Evolutionary conservation across 2,329 filamentous ascomycete species (phyloP), one percentile per base, ranked within the genome.

Genomic region (Leptosphaerulina australis): DNA sequence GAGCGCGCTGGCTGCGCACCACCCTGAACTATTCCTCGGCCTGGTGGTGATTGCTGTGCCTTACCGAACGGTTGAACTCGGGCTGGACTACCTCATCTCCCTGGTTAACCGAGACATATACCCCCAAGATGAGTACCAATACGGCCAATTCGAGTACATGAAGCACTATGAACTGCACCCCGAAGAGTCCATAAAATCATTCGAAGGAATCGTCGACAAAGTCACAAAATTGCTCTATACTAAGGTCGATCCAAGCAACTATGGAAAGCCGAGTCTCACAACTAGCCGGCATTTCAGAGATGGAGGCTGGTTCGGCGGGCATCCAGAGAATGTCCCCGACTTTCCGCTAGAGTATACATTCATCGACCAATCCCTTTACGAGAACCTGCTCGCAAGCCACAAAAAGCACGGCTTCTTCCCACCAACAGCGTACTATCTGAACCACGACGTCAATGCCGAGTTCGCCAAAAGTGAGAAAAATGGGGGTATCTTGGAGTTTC

Each of bases 101-200:
- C 46, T 67, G 2, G 60, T 77, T 5, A 73, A 80, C 56, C 73
- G 78, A 8, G 71, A 76, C 0, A 40, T 78, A 8, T 81, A 81
- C 53, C 78, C 79, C 0, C 68, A 63, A 12, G 72, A 75, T 22
- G 41, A 79, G 53, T 78, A 71, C 35, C 69, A 72, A 1, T 67
- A 61, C 29, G 72, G 70, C 4, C 72, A 72, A 44, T 74, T 65
- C 60, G 59, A 66, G 3, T 75, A 75, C 55, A 61, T 67, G 53
- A 50, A 47, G 11, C 71, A 63, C 54, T 72, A 74, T 47, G 61
- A 69, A 29, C 34, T 56, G 4, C n/a, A 63, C 7, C 40, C 62
- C 0, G 62, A 59, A 5, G 20, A 54, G 12, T 55, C 45, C 26
- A 39, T 50, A n/a, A 51, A 56, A 15, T 36, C 51, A 7, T 68